Evolutionary conservation across 306 rosid species (phyloP).

Genomic region (Arachis hypogaea): DNA sequence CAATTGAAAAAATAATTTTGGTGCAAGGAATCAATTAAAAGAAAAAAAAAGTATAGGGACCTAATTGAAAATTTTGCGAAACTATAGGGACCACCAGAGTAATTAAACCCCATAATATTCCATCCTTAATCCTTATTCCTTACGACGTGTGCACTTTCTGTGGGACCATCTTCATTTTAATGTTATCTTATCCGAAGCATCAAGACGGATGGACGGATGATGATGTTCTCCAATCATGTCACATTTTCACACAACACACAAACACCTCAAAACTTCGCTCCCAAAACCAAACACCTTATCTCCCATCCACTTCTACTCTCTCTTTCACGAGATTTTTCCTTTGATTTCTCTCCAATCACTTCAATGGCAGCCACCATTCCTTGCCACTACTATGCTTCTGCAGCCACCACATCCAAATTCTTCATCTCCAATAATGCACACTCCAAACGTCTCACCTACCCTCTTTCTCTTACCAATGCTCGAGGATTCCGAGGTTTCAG

Average conservation of each 20-base stretch:
- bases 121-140: no score
- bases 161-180: background rate
- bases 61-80: no score
- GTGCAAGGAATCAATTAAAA: no score
- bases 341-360: slow-evolving; percentile 8
- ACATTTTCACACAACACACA: slow-evolving; percentile 3
- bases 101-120: no score
- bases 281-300: slow-evolving; percentile 43
- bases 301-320: slow-evolving; percentile 1
- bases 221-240: background rate
- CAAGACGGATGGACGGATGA: slow-evolving; percentile 45
- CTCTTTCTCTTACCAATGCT: slow-evolving; percentile 46
- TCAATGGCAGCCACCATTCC: slow-evolving; percentile 73
- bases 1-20: no score
- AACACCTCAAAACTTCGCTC: slow-evolving; percentile 22
- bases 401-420: slow-evolving; percentile 48
- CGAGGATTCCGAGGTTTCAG: slow-evolving; percentile 32
- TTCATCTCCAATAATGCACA: slow-evolving; percentile 38
- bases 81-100: no score
- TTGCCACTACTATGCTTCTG: slow-evolving; percentile 56
- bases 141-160: background rate
- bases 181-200: slow-evolving; percentile 1
- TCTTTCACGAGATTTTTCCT: slow-evolving; percentile 40
- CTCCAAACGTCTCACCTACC: slow-evolving; percentile 45
- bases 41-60: no score